Base-by-base conservation (phyloP, 306 rosid genomes). In the Pyrus pyrifolia region DNA sequence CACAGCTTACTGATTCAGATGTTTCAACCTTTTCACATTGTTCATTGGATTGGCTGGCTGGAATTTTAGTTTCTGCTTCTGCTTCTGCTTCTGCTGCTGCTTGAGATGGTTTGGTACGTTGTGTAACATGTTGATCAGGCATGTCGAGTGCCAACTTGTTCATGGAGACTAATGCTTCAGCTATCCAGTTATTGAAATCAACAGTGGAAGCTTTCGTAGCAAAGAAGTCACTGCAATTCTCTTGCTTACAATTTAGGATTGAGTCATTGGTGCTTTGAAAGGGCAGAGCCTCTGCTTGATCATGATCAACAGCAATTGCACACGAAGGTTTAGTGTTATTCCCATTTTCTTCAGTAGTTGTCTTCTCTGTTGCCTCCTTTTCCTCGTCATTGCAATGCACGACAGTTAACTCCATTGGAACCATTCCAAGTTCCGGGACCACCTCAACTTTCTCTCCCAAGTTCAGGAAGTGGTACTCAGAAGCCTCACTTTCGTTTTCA, bases 101-200 rank as follows among this genome's bases (percentile, higher is more conserved):
- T 79, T 87, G 60, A 53, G 79, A 68, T 77, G 42, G 66, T 80
- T 83, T 73, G 33, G 31, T 33, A 23, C 70, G 71, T 59, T 64
- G 78, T n/a, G 82, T 71, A 75, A 72, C 65, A 18, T 76, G 81
- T 76, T 75, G 76, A 18, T 27, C 70, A 52, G 80, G 75, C 12
- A 73, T 74, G 58, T 84, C 84, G 40, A 66, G 40, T 74, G 62
- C 79, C 51, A 81, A 67, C 55, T 81, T 80, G 67, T 67, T 74
- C 73, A 76, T 81, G 15, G 83, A 83, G 72, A 78, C 81, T 22
- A 79, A 14, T 49, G 78, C 60, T 69, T 79, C 82, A 44, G 74
- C 75, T 14, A 71, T 73, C 78, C 82, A 69, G 73, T 75, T 83
- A 67, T 84, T 83, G 67, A 82, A 78, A 79, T 77, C 81, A 57